These are phyloP conservation scores for Lichtheimia ornata DNA, from an alignment of 371 early-diverging fungal genomes.

Conservation along the genomic window DNA sequence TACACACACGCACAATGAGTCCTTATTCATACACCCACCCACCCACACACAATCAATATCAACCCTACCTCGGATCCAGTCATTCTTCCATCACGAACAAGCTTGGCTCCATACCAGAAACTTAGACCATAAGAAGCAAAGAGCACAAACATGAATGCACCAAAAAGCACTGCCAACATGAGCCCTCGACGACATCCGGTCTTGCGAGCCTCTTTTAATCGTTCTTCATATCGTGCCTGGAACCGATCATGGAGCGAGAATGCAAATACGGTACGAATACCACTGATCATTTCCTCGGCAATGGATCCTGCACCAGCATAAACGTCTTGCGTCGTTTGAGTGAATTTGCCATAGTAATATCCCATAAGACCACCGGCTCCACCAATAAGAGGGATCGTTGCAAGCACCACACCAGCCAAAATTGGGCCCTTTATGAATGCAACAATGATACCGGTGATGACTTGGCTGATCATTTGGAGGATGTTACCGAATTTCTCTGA, in stretches of 20 bases:
- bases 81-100: slow-evolving; percentile 32
- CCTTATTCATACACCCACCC: too few species aligned
- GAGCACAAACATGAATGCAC: slow-evolving; percentile 53
- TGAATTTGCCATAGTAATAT: slow-evolving; percentile 39
- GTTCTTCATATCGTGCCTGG: slow-evolving; percentile 49
- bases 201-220: slow-evolving; percentile 44
- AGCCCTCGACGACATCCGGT: slow-evolving; percentile 46
- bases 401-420: slow-evolving; percentile 64
- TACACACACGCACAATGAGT: too few species aligned
- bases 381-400: slow-evolving; percentile 50
- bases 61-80: slow-evolving; percentile 30
- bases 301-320: slow-evolving; percentile 80
- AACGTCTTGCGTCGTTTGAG: slow-evolving; percentile 34
- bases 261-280: slow-evolving; percentile 78
- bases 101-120: slow-evolving; percentile 68
- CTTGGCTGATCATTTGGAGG: not conserved
- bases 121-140: slow-evolving; percentile 61
- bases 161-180: slow-evolving; percentile 46
- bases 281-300: slow-evolving; percentile 79
- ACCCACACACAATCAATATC: too few species aligned
- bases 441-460: slow-evolving; percentile 57
- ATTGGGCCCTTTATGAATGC: slow-evolving; percentile 77
- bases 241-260: slow-evolving; percentile 75
- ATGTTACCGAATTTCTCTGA: slow-evolving; percentile 68
- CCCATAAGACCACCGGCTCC: not conserved